Percentiles rank a stretch among this genome's conserved stretches.
These are phyloP conservation scores for Hyaloperonospora brassicae DNA, from an alignment of 352 stramenopile genomes.

Conservation along the genomic window DNA sequence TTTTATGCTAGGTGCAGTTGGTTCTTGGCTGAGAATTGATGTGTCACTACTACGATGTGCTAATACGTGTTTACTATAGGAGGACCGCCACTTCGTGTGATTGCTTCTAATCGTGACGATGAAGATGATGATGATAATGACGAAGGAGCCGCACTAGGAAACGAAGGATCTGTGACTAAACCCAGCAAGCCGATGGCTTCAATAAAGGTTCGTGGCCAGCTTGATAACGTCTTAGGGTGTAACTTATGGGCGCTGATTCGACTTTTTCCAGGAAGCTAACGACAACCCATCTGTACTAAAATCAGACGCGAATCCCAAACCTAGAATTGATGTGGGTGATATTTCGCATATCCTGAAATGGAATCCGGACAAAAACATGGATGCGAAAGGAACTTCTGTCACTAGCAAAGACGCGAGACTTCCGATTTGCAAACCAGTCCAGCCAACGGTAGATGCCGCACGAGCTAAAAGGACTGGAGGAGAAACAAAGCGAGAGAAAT, in stretches of 20 bases:
- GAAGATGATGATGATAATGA: slow-evolving; percentile 33
- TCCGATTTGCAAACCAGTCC: slow-evolving; percentile 4
- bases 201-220: slow-evolving; percentile 19
- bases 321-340: slow-evolving; percentile 19
- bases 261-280: slow-evolving; percentile 3
- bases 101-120: slow-evolving; percentile 22
- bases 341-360: slow-evolving; percentile 23
- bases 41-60: background rate
- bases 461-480: slow-evolving; percentile 1
- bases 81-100: slow-evolving; percentile 41
- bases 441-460: slow-evolving; percentile 1
- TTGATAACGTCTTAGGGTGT: background rate
- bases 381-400: background rate
- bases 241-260: background rate
- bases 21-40: background rate
- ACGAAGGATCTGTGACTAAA: slow-evolving; percentile 15
- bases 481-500: slow-evolving; percentile 10
- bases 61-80: slow-evolving; percentile 8
- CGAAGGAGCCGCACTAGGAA: slow-evolving; percentile 35
- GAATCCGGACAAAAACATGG: slow-evolving; percentile 15
- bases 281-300: slow-evolving; percentile 6
- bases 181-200: slow-evolving; percentile 13
- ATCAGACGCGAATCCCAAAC: slow-evolving; percentile 10
- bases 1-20: slow-evolving; percentile 33
- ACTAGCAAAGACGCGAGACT: slow-evolving; percentile 4